phyloP scores from a whole-genome alignment of 495 filamentous ascomycete genomes.

The Astrothelium subdiscretum region DNA sequence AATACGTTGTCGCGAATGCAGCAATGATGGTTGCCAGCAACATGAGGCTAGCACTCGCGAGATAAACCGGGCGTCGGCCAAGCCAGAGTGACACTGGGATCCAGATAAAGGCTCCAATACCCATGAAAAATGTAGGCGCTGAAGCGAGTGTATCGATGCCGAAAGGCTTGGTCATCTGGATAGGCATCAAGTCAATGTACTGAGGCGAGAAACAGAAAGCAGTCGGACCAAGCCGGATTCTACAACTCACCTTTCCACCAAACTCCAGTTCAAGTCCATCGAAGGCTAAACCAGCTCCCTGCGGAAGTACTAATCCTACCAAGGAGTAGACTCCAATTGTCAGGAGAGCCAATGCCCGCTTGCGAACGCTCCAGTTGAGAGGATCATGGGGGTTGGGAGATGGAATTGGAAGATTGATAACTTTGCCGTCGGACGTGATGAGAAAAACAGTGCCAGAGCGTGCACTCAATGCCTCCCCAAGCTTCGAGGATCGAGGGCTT shows the following conservation, averaged over 20 bases:
- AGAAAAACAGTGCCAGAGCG: constrained; percentile 11
- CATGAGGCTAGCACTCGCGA: constrained; percentile 1
- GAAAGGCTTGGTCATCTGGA: not conserved
- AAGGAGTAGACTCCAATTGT: not conserved
- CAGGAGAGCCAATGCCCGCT: constrained; percentile 3
- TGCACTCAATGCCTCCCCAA: not conserved
- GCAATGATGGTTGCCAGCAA: constrained; percentile 5
- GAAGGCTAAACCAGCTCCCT: not conserved
- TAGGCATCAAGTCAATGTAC: not conserved
- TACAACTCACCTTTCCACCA: not conserved
- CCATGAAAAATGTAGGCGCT: constrained; percentile 11
- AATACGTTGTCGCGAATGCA: not conserved
- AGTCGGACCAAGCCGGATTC: not conserved
- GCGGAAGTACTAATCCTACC: not conserved
- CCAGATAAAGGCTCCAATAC: constrained; percentile 11
- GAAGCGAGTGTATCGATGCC: constrained; percentile 5
- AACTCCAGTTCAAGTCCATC: not conserved
- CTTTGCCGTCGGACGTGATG: constrained; percentile 6
- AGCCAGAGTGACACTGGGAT: constrained; percentile 9
- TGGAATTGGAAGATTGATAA: constrained; percentile 11
- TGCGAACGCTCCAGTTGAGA: constrained; percentile 8
- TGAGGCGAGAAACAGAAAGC: not conserved
- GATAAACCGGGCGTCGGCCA: constrained; percentile 8
- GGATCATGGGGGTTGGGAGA: constrained; percentile 3
- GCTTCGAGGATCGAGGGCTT: not conserved